phyloP scores from a whole-genome alignment of 345 rosid genomes.

The Atalantia buxifolia region DNA sequence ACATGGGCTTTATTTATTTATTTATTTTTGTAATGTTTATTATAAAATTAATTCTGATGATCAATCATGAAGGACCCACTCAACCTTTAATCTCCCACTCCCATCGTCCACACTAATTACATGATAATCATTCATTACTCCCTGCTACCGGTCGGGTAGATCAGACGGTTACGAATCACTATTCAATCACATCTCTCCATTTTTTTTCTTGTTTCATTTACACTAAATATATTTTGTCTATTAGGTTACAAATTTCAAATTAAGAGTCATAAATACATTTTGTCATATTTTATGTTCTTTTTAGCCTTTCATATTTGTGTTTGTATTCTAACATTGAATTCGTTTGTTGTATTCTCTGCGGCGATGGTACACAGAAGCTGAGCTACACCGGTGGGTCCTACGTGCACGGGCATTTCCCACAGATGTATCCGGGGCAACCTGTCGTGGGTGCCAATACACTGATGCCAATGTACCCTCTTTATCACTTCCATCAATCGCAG shows the following conservation, averaged over 20 bases:
- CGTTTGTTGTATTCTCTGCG: background rate
- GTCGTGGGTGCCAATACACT: conserved; percentile 63
- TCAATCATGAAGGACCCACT: background rate
- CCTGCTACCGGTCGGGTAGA: background rate
- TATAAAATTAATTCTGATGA: background rate
- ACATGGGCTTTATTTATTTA: background rate
- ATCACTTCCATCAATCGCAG: conserved; percentile 68
- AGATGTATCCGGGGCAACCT: conserved; percentile 68
- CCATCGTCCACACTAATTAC: background rate
- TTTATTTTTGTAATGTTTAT: background rate
- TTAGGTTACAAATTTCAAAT: background rate
- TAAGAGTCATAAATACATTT: background rate
- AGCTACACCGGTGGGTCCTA: conserved; percentile 71
- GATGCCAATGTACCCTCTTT: conserved; percentile 83
- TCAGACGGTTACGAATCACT: background rate
- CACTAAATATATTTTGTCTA: no score
- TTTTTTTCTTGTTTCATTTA: background rate
- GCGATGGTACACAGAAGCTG: conserved; percentile 47
- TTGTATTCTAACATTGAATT: background rate
- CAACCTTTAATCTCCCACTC: background rate
- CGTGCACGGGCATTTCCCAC: conserved; percentile 63
- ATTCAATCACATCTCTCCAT: background rate
- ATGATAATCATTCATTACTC: background rate
- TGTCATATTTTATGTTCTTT: background rate
- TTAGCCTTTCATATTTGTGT: no score